Evolutionary conservation across 306 rosid species (phyloP).

Genomic region (Fagus crenata): DNA sequence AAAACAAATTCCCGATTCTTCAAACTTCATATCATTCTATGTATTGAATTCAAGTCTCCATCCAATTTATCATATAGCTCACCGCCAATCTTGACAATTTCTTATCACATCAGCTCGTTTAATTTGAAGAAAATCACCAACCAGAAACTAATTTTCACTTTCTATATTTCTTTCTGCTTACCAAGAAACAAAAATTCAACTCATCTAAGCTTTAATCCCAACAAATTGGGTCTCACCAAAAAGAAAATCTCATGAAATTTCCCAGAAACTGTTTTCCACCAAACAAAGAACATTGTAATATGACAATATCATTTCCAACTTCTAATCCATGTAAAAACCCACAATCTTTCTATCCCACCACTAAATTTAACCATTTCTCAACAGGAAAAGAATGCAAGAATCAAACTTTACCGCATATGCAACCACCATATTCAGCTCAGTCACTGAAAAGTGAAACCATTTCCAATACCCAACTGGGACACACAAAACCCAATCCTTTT

Average conservation of each 20-base stretch:
- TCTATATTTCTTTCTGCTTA: neutral
- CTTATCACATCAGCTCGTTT: neutral
- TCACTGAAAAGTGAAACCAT: neutral
- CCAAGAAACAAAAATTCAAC: neutral
- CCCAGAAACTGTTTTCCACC: neutral
- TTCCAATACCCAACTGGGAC: neutral
- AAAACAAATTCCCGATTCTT: too few species aligned
- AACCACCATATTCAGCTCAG: constrained; percentile 7
- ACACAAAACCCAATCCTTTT: neutral
- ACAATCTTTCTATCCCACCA: neutral
- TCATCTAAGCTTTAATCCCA: neutral
- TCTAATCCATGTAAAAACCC: constrained; percentile 6
- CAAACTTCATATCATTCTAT: neutral
- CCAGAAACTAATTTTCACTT: neutral
- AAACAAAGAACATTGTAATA: neutral
- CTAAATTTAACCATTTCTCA: neutral
- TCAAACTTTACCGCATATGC: neutral
- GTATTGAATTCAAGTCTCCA: neutral
- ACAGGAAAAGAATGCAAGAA: neutral
- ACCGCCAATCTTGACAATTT: neutral
- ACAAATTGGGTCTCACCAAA: neutral
- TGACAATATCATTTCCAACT: neutral
- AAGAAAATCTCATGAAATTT: neutral
- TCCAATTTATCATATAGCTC: neutral
- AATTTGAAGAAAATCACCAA: neutral